Conservation (phyloP, 2,329 filamentous ascomycete genomes). For the Penicillium sp. region DNA sequence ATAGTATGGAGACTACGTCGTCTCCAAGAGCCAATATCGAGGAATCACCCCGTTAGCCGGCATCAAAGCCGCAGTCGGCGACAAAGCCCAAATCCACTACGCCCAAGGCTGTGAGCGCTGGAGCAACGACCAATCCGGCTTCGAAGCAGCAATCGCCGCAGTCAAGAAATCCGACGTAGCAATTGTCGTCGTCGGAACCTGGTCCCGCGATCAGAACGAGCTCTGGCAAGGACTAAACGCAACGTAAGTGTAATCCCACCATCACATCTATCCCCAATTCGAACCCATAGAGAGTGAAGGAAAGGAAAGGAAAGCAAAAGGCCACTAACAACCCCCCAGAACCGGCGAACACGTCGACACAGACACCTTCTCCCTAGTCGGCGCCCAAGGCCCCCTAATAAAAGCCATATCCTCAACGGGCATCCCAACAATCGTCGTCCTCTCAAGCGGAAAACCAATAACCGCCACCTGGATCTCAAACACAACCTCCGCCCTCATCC, state of each 20-base stretch:
- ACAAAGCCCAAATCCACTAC: slow-evolving; percentile 59
- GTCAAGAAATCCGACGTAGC: slow-evolving; percentile 67
- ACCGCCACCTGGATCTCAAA: slow-evolving; percentile 69
- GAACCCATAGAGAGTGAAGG: too few relatives aligned
- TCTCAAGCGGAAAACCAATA: slow-evolving; percentile 66
- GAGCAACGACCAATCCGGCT: slow-evolving; percentile 66
- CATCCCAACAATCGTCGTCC: slow-evolving; percentile 65
- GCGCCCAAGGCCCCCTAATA: slow-evolving; percentile 65
- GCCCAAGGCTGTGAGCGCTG: slow-evolving; percentile 68
- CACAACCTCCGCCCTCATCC: slow-evolving; percentile 61
- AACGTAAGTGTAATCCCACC: slow-evolving; percentile 43
- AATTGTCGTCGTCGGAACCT: slow-evolving; percentile 70
- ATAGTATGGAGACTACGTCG: slow-evolving; percentile 70
- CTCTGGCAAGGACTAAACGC: slow-evolving; percentile 68
- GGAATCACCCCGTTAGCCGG: slow-evolving; percentile 69
- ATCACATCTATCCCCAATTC: too few relatives aligned
- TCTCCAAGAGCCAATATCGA: slow-evolving; percentile 59
- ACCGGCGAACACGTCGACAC: slow-evolving; percentile 72
- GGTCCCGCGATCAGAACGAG: slow-evolving; percentile 68
- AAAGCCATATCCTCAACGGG: slow-evolving; percentile 64
- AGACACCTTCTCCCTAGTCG: slow-evolving; percentile 61
- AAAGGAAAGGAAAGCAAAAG: too few relatives aligned
- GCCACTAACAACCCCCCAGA: slow-evolving; percentile 9
- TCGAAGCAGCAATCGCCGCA: slow-evolving; percentile 61
- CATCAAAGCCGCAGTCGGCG: slow-evolving; percentile 57